A percentile compares a stretch with the other conserved stretches of the same genome.
Evolutionary conservation across 1,284 basidiomycete species (phyloP).

Genomic region (Thecaphora frezii): DNA sequence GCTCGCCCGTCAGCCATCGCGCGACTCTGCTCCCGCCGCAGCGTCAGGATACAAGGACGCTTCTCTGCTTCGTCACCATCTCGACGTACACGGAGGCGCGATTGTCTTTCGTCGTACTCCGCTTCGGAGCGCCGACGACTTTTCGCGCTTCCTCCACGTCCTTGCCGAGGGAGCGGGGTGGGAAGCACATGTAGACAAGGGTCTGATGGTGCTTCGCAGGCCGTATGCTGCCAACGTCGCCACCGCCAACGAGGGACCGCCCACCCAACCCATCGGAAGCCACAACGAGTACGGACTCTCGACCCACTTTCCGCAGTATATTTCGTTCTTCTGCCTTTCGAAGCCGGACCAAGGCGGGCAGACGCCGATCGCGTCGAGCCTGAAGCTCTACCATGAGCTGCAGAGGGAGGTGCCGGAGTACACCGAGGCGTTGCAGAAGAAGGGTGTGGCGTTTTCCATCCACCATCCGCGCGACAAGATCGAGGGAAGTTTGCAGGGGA

Average conservation of each 20-base stretch:
- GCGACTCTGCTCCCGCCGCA: too few relatives aligned
- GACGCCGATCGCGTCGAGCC: conserved; percentile 37
- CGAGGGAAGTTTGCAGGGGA: conserved; percentile 27
- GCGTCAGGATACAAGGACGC: too few relatives aligned
- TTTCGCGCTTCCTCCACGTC: conserved; percentile 32
- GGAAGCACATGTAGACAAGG: conserved; percentile 31
- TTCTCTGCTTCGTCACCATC: conserved; percentile 14
- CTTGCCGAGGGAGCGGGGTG: conserved; percentile 13
- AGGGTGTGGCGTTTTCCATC: conserved; percentile 32
- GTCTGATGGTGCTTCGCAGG: conserved; percentile 34
- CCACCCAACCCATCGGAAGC: conserved; percentile 28
- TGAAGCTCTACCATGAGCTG: conserved; percentile 31
- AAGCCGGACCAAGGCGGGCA: conserved; percentile 25
- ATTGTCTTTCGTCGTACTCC: conserved; percentile 29
- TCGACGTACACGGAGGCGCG: conserved; percentile 26
- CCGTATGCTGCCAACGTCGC: conserved; percentile 32
- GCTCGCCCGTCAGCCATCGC: too few relatives aligned
- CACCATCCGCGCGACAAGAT: conserved; percentile 32
- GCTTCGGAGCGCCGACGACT: conserved; percentile 26
- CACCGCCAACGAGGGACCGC: conserved; percentile 38
- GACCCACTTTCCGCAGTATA: conserved; percentile 30
- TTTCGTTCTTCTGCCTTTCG: conserved; percentile 36
- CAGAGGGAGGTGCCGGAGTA: conserved; percentile 14
- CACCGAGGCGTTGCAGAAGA: conserved; percentile 10
- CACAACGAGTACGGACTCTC: conserved; percentile 42